These are phyloP conservation scores for Lentinus brumalis DNA, from an alignment of 768 basidiomycete species.

Conservation along the genomic window DNA sequence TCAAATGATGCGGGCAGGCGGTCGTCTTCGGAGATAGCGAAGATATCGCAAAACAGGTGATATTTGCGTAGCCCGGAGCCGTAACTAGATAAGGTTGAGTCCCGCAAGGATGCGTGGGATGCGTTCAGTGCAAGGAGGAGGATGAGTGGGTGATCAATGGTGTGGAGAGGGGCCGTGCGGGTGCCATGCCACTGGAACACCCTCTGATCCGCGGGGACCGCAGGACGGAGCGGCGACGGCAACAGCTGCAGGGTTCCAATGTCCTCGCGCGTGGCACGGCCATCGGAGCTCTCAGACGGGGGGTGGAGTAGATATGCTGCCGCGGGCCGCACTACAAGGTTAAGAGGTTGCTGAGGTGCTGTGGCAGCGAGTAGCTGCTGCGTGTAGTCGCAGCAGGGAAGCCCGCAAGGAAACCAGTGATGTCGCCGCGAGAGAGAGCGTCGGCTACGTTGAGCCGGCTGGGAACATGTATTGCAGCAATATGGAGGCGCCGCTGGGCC, in stretches of 20 bases:
- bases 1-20: slow-evolving; percentile 31
- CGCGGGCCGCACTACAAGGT: background rate
- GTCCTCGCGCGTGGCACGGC: background rate
- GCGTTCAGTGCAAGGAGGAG: slow-evolving; percentile 20
- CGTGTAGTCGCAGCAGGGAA: slow-evolving; percentile 19
- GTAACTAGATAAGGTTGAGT: slow-evolving; percentile 19
- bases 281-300: no score
- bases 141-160: slow-evolving; percentile 27
- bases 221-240: slow-evolving; percentile 27
- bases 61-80: slow-evolving; percentile 33
- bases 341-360: background rate
- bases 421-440: slow-evolving; percentile 34
- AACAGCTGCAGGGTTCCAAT: slow-evolving; percentile 10
- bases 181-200: slow-evolving; percentile 37
- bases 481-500: slow-evolving; percentile 13
- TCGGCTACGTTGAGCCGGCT: slow-evolving; percentile 33
- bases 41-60: slow-evolving; percentile 35
- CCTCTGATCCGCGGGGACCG: background rate
- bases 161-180: slow-evolving; percentile 27
- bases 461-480: slow-evolving; percentile 25
- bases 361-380: background rate
- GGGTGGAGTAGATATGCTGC: no score
- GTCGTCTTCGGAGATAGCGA: slow-evolving; percentile 30
- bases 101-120: slow-evolving; percentile 25
- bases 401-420: slow-evolving; percentile 17